Percentiles rank a stretch among this genome's conserved stretches.
phyloP scores from a whole-genome alignment of 345 rosid species.

The Sisymbrium irio region DNA sequence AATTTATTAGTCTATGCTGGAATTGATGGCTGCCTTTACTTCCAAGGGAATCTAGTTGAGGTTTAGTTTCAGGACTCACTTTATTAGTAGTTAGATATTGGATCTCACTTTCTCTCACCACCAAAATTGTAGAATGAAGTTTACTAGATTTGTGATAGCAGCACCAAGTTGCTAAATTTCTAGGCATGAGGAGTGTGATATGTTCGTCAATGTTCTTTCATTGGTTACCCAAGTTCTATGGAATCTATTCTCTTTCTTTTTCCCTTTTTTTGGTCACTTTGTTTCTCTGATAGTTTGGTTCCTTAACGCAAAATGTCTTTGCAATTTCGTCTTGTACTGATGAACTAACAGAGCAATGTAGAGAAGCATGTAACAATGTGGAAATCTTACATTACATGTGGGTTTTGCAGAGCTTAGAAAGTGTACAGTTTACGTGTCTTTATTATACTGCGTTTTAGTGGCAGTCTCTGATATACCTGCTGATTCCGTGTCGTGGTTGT shows the following conservation, averaged over 20 bases:
- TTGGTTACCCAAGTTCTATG: background rate
- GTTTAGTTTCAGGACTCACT: too few relatives aligned
- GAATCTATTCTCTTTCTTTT: background rate
- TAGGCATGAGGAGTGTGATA: background rate
- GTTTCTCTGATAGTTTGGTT: background rate
- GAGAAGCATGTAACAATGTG: background rate
- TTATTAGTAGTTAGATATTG: too few relatives aligned
- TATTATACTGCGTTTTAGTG: background rate
- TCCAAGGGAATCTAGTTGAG: background rate
- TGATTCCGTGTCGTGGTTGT: constrained; percentile 4
- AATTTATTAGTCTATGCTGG: background rate
- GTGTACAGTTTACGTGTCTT: too few relatives aligned
- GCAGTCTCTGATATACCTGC: background rate
- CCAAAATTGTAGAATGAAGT: background rate
- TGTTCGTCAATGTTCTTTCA: background rate
- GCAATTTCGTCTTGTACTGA: background rate
- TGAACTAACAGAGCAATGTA: background rate
- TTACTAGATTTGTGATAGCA: background rate
- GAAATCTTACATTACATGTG: background rate
- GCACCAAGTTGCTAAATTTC: background rate
- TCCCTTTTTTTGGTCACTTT: background rate
- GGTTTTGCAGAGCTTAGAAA: background rate
- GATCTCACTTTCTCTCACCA: too few relatives aligned
- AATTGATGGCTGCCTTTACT: background rate
- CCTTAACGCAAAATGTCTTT: background rate